Evolutionary conservation across 2,329 filamentous ascomycete species (phyloP).

Genomic region (Didymella lethalis): DNA sequence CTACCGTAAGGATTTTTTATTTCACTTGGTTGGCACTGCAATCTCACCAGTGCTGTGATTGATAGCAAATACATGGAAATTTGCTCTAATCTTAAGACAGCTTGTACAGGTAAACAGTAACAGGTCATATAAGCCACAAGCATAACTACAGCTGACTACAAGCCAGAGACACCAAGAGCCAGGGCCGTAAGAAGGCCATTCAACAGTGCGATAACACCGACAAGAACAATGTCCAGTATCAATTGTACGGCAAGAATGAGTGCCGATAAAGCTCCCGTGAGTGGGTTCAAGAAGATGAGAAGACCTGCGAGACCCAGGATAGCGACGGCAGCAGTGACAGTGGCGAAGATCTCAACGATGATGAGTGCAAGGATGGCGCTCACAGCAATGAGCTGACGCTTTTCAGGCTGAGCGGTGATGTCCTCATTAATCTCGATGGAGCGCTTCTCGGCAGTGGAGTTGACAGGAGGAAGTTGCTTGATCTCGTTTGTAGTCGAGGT

Average conservation of each 20-base stretch:
- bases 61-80: too few relatives aligned
- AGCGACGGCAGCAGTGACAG: conserved; percentile 25
- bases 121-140: too few relatives aligned
- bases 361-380: conserved; percentile 26
- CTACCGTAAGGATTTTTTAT: too few relatives aligned
- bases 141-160: neutral
- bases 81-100: too few relatives aligned
- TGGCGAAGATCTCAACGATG: conserved; percentile 34
- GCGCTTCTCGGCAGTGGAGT: conserved; percentile 2
- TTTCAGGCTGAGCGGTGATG: conserved; percentile 10
- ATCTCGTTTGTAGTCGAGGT: conserved; percentile 22
- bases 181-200: conserved; percentile 24
- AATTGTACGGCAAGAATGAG: conserved; percentile 30
- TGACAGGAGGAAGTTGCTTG: conserved; percentile 18
- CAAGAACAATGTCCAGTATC: conserved; percentile 25
- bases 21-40: too few relatives aligned
- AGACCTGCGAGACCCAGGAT: conserved; percentile 29
- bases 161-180: conserved; percentile 19
- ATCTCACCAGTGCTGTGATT: too few relatives aligned
- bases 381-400: conserved; percentile 25
- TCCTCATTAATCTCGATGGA: neutral
- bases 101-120: too few relatives aligned
- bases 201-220: conserved; percentile 28
- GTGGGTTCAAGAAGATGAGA: conserved; percentile 25
- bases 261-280: conserved; percentile 24